phyloP scores from a whole-genome alignment of 768 basidiomycete genomes.

The Galerina marginata region DNA sequence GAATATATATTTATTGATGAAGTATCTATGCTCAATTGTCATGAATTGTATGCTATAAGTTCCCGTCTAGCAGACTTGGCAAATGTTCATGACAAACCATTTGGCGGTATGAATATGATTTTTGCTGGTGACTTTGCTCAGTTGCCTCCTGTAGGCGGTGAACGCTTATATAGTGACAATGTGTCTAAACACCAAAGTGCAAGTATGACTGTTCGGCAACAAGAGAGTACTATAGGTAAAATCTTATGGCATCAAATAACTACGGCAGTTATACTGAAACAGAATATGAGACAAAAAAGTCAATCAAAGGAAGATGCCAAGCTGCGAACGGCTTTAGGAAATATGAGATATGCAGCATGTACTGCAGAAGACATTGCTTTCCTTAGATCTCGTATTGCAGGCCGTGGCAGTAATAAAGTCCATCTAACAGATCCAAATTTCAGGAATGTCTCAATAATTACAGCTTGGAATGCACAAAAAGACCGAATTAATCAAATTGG shows the following conservation, averaged over 20 bases:
- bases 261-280: slow-evolving; percentile 38
- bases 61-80: neutral
- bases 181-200: neutral
- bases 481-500: slow-evolving; percentile 38
- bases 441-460: slow-evolving; percentile 39
- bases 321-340: slow-evolving; percentile 32
- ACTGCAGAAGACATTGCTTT: slow-evolving; percentile 28
- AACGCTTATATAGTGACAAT: slow-evolving; percentile 19
- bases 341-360: slow-evolving; percentile 39
- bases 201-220: slow-evolving; percentile 5
- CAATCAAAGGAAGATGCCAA: slow-evolving; percentile 26
- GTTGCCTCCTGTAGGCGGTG: slow-evolving; percentile 31
- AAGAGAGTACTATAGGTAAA: slow-evolving; percentile 30
- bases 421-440: slow-evolving; percentile 18
- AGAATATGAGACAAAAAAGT: slow-evolving; percentile 38
- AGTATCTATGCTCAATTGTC: neutral
- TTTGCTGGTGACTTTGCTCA: slow-evolving; percentile 35
- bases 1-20: neutral
- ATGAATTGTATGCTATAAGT: neutral
- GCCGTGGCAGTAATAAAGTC: slow-evolving; percentile 21
- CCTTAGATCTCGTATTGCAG: slow-evolving; percentile 29
- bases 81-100: neutral
- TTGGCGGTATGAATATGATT: slow-evolving; percentile 25
- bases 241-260: slow-evolving; percentile 39
- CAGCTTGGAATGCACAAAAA: slow-evolving; percentile 34